Base-by-base conservation (phyloP, 2,329 filamentous ascomycete species). In the Fusarium continuum region DNA sequence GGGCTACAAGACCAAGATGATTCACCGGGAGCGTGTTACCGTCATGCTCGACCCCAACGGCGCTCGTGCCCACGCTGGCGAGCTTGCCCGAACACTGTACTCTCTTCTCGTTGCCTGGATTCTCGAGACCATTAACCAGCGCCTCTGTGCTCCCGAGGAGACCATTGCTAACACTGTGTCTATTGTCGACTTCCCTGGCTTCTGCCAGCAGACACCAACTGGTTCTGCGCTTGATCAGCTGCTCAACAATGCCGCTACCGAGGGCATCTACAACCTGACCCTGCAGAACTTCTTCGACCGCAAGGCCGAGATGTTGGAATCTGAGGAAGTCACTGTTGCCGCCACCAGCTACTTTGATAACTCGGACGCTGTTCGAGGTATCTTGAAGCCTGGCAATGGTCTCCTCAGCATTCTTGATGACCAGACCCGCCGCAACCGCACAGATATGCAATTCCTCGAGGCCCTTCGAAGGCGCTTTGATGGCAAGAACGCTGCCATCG, bases 311-410 rank as follows among this genome's bases (percentile, higher is more conserved):
- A 87, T 96, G 78, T 83, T 99, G 19, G 95, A 99, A 73, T 93
- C 90, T 2, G 95, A 99, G 75, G 95, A 99, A 74, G 92, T 99
- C 29, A 88, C 84, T 26, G 92, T 99, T 4, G 86, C 93, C 3
- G 89, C 93, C 1, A 97, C 94, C 0, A 97, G 92, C 79, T 99
- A 98, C 77, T 99, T 97, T 70, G 95, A 99, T 77, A 99, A 98
- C 76, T 93, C 91, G 0, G 95, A 98, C 75, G 93, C 94, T 9
- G 93, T 97, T 59, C 92, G 91, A 71, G 94, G 93, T 11, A 83
- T 99, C 26, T 81, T 99, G 51, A 99, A 98, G 79, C 84, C 92
- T 53, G 92, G 93, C 22, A 98, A 98, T 71, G 95, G 95, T 38
- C 82, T 99, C 32, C 82, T 99, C 17, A 93, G 92, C 76, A 99